phyloP scores from a whole-genome alignment of 2,329 filamentous ascomycete species.

The Calonectria naviculata region DNA sequence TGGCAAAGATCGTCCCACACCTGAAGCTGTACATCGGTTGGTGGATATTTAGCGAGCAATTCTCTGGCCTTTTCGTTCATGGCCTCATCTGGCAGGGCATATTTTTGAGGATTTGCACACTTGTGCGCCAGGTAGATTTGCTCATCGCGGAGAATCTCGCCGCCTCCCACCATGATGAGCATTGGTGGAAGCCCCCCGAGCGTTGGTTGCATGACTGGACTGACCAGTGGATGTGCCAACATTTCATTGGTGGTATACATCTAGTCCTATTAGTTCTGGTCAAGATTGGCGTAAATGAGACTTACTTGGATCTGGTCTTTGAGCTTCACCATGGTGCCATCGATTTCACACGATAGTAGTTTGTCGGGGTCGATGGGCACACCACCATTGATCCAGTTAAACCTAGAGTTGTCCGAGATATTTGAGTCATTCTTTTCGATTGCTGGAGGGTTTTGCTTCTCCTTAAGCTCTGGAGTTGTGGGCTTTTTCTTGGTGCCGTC shows the following conservation, averaged over 20 bases:
- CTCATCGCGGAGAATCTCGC: slow-evolving; percentile 90
- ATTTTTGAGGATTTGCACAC: slow-evolving; percentile 83
- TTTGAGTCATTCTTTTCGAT: slow-evolving; percentile 36
- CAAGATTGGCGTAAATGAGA: not conserved
- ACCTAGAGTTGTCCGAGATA: slow-evolving; percentile 28
- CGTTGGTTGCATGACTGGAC: slow-evolving; percentile 86
- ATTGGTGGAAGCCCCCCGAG: slow-evolving; percentile 91
- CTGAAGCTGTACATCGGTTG: slow-evolving; percentile 93
- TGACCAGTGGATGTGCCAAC: slow-evolving; percentile 88
- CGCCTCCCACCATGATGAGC: slow-evolving; percentile 87
- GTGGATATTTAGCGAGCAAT: slow-evolving; percentile 74
- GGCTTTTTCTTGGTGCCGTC: slow-evolving; percentile 37
- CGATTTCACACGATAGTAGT: slow-evolving; percentile 73
- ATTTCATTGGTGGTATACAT: slow-evolving; percentile 86
- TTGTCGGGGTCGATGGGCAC: slow-evolving; percentile 42
- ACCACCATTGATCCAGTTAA: slow-evolving; percentile 42
- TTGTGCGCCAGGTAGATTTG: slow-evolving; percentile 97
- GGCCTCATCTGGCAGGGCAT: slow-evolving; percentile 74
- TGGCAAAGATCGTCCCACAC: slow-evolving; percentile 97
- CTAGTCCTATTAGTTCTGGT: slow-evolving; percentile 50
- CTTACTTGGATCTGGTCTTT: slow-evolving; percentile 91
- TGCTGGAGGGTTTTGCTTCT: slow-evolving; percentile 49
- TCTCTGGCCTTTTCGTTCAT: slow-evolving; percentile 72
- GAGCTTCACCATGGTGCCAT: slow-evolving; percentile 77
- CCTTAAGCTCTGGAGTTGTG: slow-evolving; percentile 37